Evolutionary conservation across 1,139 yeast genomes (phyloP).

Genomic region (Kodamaea alishanica): DNA sequence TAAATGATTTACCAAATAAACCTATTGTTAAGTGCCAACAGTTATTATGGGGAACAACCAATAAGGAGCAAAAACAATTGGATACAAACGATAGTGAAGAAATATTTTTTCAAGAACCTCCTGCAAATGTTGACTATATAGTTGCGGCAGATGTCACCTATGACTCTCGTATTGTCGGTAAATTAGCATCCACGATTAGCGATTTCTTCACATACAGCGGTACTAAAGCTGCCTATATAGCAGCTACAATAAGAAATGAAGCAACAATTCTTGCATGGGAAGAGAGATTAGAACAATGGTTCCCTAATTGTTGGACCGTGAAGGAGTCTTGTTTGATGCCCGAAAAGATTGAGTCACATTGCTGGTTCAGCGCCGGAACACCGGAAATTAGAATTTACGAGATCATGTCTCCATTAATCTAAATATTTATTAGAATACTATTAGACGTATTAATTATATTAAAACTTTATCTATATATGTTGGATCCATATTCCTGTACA

Average conservation of each 20-base stretch:
- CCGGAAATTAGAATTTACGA: slow-evolving; percentile 44
- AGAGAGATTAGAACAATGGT: slow-evolving; percentile 26
- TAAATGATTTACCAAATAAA: slow-evolving; percentile 34
- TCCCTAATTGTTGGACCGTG: slow-evolving; percentile 25
- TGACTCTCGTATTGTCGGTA: slow-evolving; percentile 59
- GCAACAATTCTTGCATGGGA: slow-evolving; percentile 59
- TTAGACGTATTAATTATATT: no score
- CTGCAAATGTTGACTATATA: slow-evolving; percentile 40
- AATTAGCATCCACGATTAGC: slow-evolving; percentile 48
- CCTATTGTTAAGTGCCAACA: slow-evolving; percentile 23
- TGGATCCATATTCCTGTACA: slow-evolving; percentile 5
- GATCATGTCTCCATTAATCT: slow-evolving; percentile 8
- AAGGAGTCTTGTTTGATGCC: slow-evolving; percentile 18
- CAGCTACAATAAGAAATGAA: slow-evolving; percentile 71
- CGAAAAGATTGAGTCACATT: slow-evolving; percentile 14
- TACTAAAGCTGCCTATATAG: slow-evolving; percentile 42
- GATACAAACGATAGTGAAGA: slow-evolving; percentile 11
- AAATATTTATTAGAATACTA: slow-evolving; percentile 1
- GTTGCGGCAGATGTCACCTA: slow-evolving; percentile 88
- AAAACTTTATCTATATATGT: no score
- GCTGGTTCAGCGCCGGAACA: slow-evolving; percentile 33
- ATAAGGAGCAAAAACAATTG: slow-evolving; percentile 23
- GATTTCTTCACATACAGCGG: slow-evolving; percentile 32
- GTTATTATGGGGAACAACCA: slow-evolving; percentile 55
- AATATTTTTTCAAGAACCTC: slow-evolving; percentile 25